phyloP scores from a whole-genome alignment of 1,139 yeast genomes.

The Saccharomycopsis hybrid region DNA sequence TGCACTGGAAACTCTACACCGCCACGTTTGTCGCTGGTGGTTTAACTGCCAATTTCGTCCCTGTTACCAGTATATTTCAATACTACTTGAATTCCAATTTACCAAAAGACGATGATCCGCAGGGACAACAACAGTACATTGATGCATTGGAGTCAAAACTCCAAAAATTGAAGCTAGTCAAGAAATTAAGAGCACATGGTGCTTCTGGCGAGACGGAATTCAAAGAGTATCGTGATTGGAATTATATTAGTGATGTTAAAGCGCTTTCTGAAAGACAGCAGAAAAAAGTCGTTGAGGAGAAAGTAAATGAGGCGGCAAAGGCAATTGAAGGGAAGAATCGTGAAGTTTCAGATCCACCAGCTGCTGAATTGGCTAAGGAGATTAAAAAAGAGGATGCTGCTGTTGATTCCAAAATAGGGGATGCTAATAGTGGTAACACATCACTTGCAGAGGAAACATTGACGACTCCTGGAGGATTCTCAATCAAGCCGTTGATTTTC shows the following conservation, averaged over 20 bases:
- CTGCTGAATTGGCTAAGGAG: conserved; percentile 33
- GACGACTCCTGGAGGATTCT: conserved; percentile 69
- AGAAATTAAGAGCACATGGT: too few species aligned
- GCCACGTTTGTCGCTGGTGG: conserved; percentile 25
- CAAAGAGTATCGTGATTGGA: conserved; percentile 55
- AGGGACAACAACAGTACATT: conserved; percentile 29
- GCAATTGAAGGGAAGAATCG: conserved; percentile 19
- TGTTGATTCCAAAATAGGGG: conserved; percentile 31
- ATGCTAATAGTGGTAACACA: conserved; percentile 30
- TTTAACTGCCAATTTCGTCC: conserved; percentile 24
- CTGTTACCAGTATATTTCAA: conserved; percentile 25
- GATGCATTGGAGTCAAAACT: conserved; percentile 40
- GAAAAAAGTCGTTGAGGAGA: conserved; percentile 23
- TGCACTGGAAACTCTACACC: conserved; percentile 13
- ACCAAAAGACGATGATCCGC: conserved; percentile 24
- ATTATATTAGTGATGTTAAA: conserved; percentile 42
- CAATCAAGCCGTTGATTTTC: conserved; percentile 67
- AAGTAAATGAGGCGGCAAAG: conserved; percentile 19
- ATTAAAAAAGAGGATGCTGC: too few species aligned
- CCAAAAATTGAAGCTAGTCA: conserved; percentile 46
- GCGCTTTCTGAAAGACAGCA: conserved; percentile 22
- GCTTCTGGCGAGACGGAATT: conserved; percentile 33
- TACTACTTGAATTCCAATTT: conserved; percentile 22
- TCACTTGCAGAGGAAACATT: conserved; percentile 33
- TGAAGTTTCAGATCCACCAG: too few species aligned